Evolutionary conservation across 768 basidiomycete species (phyloP).

Genomic region (Mycena albidolilacea): DNA sequence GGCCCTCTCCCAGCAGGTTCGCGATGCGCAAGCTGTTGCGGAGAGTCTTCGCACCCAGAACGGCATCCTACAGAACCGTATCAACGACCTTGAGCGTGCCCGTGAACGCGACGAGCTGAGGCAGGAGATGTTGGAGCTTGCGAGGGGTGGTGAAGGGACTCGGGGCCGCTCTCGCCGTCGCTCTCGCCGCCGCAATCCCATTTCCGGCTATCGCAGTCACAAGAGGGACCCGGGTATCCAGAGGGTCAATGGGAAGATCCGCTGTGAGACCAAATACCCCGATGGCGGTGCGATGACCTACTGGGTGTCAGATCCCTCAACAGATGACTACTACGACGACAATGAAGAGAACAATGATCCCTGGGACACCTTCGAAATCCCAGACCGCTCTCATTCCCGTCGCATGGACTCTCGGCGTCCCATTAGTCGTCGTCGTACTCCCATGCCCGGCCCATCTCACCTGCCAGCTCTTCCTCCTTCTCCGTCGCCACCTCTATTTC

Average conservation of each 20-base stretch:
- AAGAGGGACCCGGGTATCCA: slow-evolving; percentile 14
- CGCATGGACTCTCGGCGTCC: neutral
- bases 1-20: slow-evolving; percentile 21
- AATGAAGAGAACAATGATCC: too few species aligned
- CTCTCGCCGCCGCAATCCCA: slow-evolving; percentile 12
- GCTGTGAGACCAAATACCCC: slow-evolving; percentile 14
- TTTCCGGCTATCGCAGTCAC: slow-evolving; percentile 19
- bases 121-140: slow-evolving; percentile 26
- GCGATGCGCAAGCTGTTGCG: slow-evolving; percentile 15
- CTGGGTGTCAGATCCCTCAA: slow-evolving; percentile 23
- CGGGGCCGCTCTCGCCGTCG: slow-evolving; percentile 4
- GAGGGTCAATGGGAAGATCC: slow-evolving; percentile 18
- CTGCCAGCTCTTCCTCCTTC: neutral
- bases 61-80: slow-evolving; percentile 21
- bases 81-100: slow-evolving; percentile 28
- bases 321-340: slow-evolving; percentile 4
- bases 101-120: slow-evolving; percentile 37
- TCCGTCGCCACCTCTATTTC: neutral
- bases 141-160: slow-evolving; percentile 1
- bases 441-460: neutral
- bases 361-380: too few species aligned
- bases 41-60: slow-evolving; percentile 36
- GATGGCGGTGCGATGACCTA: too few species aligned
- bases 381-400: neutral
- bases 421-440: too few species aligned